Evolutionary conservation across 169 alveolate species (phyloP), one percentile per base, ranked within the genome.

Genomic region (Ichthyophthirius multifiliis): DNA sequence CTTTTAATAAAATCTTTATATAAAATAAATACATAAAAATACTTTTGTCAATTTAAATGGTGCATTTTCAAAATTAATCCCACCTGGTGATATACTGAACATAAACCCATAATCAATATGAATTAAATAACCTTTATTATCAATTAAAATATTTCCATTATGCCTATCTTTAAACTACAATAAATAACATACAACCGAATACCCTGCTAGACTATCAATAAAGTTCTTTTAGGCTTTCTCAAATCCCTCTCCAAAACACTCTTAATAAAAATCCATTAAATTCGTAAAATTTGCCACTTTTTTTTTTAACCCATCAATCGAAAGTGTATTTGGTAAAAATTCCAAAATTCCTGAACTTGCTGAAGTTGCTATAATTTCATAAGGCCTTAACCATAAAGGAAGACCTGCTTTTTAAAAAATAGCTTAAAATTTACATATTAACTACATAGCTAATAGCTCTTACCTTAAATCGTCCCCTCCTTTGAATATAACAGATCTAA

Each of bases 31-130:
- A 6, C 13, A 5, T 5, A n/a, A 3, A 7, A 55, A 15, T 55
- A 55, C 71, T 65, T 83, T 46, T 16, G 94, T 92, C 30, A 92
- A 71, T 83, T 89, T 92, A 73, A 92, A 92, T 3, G 96, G 96
- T 1, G 94, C 96, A 55, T 84, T 83, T 79, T 92, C 94, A 62
- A 89, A 82, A 67, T 85, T 79, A 5, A 91, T 46, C 2, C 92
- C 93, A 32, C 96, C 96, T 12, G 94, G 96, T 3, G 90, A 83
- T 43, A 85, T 74, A 18, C 89, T 64, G 32, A 92, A 77, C 55
- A 89, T 86, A 74, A 92, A 92, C 15, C 96, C 96, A 82, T 88
- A 92, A 73, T 92, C 94, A n/a, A 89, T 92, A 81, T 92, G 96
- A 30, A 92, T 85, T 32, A 92, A 43, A 76, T 83, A 90, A 13